phyloP scores from a whole-genome alignment of 2,329 filamentous ascomycete genomes.

The Piedraia hortae region DNA sequence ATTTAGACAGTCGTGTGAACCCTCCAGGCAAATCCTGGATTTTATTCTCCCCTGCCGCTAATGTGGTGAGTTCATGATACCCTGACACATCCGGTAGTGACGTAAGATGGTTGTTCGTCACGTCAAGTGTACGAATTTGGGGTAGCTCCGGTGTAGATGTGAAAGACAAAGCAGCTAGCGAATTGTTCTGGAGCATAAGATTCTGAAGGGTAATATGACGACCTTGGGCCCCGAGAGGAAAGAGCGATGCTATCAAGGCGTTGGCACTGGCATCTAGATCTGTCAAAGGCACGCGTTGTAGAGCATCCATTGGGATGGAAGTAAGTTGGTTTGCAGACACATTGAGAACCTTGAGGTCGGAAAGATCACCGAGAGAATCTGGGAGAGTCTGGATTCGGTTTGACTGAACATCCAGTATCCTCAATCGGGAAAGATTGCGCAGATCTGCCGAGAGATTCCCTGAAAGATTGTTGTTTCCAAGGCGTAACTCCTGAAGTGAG shows the following conservation, averaged over 20 bases:
- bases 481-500: slow-evolving; percentile 48
- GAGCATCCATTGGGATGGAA: slow-evolving; percentile 38
- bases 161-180: slow-evolving; percentile 27
- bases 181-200: slow-evolving; percentile 54
- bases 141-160: slow-evolving; percentile 33
- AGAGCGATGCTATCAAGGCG: slow-evolving; percentile 42
- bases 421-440: slow-evolving; percentile 35
- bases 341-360: slow-evolving; percentile 46
- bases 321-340: slow-evolving; percentile 53
- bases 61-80: slow-evolving; percentile 44
- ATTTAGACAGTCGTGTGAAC: slow-evolving; percentile 35
- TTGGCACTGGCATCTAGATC: slow-evolving; percentile 58
- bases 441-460: slow-evolving; percentile 40
- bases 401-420: slow-evolving; percentile 53
- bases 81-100: slow-evolving; percentile 42
- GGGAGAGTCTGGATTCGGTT: slow-evolving; percentile 56
- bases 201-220: slow-evolving; percentile 38
- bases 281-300: slow-evolving; percentile 40
- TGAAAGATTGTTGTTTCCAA: slow-evolving; percentile 49
- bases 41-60: slow-evolving; percentile 60
- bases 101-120: slow-evolving; percentile 59
- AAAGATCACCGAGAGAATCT: slow-evolving; percentile 34
- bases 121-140: slow-evolving; percentile 40
- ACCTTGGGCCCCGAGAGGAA: slow-evolving; percentile 24
- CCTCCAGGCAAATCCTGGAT: slow-evolving; percentile 50